Percentiles rank a stretch among this genome's conserved stretches.
Conservation (phyloP, 495 filamentous ascomycete genomes). For the Penicillium ochrochloron region DNA sequence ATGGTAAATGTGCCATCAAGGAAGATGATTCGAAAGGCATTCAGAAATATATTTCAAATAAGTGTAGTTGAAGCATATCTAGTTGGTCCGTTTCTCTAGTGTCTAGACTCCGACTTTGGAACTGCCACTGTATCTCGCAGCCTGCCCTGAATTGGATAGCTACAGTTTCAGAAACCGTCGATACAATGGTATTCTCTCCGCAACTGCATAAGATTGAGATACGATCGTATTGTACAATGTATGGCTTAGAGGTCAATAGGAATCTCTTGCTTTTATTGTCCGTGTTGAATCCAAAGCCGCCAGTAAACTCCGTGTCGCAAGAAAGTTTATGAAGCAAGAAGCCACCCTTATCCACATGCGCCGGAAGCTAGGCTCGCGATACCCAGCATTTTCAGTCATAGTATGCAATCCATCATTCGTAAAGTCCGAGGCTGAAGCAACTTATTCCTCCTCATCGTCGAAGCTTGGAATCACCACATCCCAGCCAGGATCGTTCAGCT, state of each 20-base stretch:
- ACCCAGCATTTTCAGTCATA: background rate
- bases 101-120: no score
- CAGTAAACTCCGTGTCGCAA: constrained; percentile 3
- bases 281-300: background rate
- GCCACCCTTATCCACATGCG: constrained; percentile 5
- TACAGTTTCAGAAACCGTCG: background rate
- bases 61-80: no score
- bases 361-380: constrained; percentile 4
- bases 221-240: background rate
- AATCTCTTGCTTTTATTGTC: background rate
- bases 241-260: background rate
- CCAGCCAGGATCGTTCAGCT: constrained; percentile 61
- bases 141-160: background rate
- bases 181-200: background rate
- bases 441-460: constrained; percentile 55
- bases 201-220: background rate
- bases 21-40: no score
- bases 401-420: constrained; percentile 1
- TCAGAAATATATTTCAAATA: no score
- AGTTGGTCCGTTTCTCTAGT: no score
- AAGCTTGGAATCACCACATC: constrained; percentile 65
- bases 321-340: constrained; percentile 9
- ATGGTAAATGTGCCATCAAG: no score
- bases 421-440: background rate
- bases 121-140: background rate